These are phyloP conservation scores for Lenzites betulinus DNA, from an alignment of 768 basidiomycete species.

Conservation along the genomic window DNA sequence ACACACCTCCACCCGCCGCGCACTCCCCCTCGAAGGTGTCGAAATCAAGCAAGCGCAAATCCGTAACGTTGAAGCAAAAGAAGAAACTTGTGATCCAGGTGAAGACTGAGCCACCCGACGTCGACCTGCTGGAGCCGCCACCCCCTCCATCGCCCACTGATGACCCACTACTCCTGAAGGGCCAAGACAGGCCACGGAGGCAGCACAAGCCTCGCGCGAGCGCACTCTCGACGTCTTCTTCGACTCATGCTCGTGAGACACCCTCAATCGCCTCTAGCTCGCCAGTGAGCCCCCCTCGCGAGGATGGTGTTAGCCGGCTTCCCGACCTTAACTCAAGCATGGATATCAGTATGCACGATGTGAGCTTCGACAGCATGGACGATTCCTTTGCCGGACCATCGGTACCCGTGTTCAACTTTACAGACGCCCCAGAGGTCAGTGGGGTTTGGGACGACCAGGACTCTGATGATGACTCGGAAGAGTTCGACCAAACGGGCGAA, in stretches of 20 bases:
- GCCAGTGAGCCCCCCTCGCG: slow-evolving; percentile 20
- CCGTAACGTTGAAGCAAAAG: slow-evolving; percentile 28
- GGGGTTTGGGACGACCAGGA: slow-evolving; percentile 27
- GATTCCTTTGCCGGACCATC: slow-evolving; percentile 16
- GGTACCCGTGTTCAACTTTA: slow-evolving; percentile 28
- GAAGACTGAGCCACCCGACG: slow-evolving; percentile 68
- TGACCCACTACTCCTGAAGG: slow-evolving; percentile 63
- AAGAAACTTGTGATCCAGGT: slow-evolving; percentile 30
- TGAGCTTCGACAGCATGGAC: slow-evolving; percentile 17
- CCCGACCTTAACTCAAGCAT: slow-evolving; percentile 22
- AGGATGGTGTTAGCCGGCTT: slow-evolving; percentile 13
- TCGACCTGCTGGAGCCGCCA: slow-evolving; percentile 58
- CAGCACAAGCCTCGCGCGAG: slow-evolving; percentile 9
- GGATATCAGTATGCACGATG: slow-evolving; percentile 15
- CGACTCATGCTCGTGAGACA: slow-evolving; percentile 38
- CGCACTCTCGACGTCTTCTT: slow-evolving; percentile 27
- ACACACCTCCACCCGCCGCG: slow-evolving; percentile 39
- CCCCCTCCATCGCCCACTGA: slow-evolving; percentile 77
- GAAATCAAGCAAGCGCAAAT: slow-evolving; percentile 44
- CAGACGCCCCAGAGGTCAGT: slow-evolving; percentile 4
- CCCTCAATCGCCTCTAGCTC: slow-evolving; percentile 40
- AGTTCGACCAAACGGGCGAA: slow-evolving; percentile 48
- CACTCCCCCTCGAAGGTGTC: slow-evolving; percentile 27
- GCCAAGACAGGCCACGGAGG: slow-evolving; percentile 40
- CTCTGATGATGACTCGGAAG: slow-evolving; percentile 33